Conservation (phyloP, 148 eudicot species). For the Spergularia marina region DNA sequence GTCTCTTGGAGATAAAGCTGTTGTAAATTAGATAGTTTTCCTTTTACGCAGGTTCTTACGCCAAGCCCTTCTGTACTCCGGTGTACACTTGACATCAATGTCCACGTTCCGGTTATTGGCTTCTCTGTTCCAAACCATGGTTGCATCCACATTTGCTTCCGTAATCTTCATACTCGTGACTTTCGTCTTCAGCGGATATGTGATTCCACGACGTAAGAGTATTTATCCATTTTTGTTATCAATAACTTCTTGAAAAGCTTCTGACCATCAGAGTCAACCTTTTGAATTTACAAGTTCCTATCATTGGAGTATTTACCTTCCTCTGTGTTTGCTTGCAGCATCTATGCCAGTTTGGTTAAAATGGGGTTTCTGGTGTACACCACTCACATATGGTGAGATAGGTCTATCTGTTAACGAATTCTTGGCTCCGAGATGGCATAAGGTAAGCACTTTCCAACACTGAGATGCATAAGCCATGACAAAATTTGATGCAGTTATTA, state of each 20-base stretch:
- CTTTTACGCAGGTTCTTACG: conserved; percentile 55
- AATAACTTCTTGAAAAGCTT: background rate
- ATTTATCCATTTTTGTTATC: background rate
- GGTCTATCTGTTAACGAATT: conserved; percentile 78
- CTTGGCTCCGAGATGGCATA: conserved; percentile 77
- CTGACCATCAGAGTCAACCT: background rate
- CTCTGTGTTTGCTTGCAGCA: conserved; percentile 42
- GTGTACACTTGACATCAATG: conserved; percentile 53
- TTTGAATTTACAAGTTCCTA: background rate
- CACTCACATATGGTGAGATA: conserved; percentile 70
- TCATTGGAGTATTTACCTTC: background rate
- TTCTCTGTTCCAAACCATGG: conserved; percentile 53
- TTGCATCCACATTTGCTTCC: conserved; percentile 44
- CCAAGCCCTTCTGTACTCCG: conserved; percentile 50
- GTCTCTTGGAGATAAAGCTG: background rate
- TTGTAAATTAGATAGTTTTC: background rate
- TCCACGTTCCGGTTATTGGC: conserved; percentile 75
- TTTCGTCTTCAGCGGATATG: conserved; percentile 61
- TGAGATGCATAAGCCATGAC: background rate
- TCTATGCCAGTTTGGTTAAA: conserved; percentile 82
- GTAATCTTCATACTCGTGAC: conserved; percentile 34
- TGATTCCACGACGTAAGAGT: conserved; percentile 63
- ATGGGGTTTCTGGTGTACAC: conserved; percentile 83
- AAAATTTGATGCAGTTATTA: background rate
- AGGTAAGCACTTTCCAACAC: conserved; percentile 31